Conservation (phyloP, 2,329 filamentous ascomycete species). For the Aschersonia sp. region DNA sequence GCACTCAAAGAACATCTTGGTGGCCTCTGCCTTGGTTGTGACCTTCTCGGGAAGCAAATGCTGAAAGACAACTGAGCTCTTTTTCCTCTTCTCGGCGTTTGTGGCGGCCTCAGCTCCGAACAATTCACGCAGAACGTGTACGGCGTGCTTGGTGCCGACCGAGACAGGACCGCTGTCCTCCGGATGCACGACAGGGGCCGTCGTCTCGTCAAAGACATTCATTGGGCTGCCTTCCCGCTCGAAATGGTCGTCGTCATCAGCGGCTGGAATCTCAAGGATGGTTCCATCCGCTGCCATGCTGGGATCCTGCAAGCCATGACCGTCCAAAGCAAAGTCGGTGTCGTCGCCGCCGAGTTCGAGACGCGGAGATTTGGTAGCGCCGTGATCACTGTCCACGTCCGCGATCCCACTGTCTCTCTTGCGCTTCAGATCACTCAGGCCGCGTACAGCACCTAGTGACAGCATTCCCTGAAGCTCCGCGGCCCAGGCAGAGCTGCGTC, state of each 20-base stretch:
- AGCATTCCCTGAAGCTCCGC: constrained; percentile 85
- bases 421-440: constrained; percentile 70
- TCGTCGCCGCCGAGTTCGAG: constrained; percentile 54
- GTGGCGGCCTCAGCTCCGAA: constrained; percentile 62
- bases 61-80: constrained; percentile 72
- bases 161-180: constrained; percentile 78
- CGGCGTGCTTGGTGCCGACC: constrained; percentile 84
- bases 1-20: constrained; percentile 99
- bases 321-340: constrained; percentile 34
- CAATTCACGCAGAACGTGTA: constrained; percentile 80
- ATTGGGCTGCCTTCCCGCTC: constrained; percentile 28
- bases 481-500: constrained; percentile 67
- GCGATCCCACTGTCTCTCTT: constrained; percentile 84
- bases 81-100: constrained; percentile 58
- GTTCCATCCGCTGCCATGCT: constrained; percentile 45
- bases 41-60: constrained; percentile 71
- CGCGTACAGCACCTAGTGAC: constrained; percentile 69
- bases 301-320: constrained; percentile 30
- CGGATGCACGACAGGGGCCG: constrained; percentile 60
- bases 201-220: constrained; percentile 66
- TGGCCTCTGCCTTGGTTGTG: constrained; percentile 79
- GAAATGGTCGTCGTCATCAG: constrained; percentile 28
- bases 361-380: constrained; percentile 52
- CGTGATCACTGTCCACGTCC: constrained; percentile 56
- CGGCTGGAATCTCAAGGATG: constrained; percentile 46